Percentiles rank a stretch among this genome's conserved stretches.
phyloP scores from a whole-genome alignment of 495 filamentous ascomycete species.

The Penicillium canariense region DNA sequence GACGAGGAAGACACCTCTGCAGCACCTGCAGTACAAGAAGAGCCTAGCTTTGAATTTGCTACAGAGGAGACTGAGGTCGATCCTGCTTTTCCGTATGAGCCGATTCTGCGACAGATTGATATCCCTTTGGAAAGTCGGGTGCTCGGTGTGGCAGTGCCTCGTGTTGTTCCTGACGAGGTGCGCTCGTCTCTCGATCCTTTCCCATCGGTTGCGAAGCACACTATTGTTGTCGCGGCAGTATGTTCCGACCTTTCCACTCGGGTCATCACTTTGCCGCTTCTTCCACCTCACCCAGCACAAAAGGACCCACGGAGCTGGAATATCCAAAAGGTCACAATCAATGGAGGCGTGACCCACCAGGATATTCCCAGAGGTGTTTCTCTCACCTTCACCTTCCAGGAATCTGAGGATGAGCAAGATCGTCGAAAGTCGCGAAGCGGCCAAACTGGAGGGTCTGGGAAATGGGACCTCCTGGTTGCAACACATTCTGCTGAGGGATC shows the following conservation, averaged over 20 bases:
- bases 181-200: slow-evolving; percentile 53
- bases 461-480: slow-evolving; percentile 57
- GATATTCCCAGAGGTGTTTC: slow-evolving; percentile 63
- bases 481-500: slow-evolving; percentile 66
- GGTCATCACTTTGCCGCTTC: slow-evolving; percentile 69
- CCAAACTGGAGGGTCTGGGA: slow-evolving; percentile 20
- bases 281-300: slow-evolving; percentile 61
- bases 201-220: slow-evolving; percentile 57
- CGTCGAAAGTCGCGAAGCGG: slow-evolving; percentile 31
- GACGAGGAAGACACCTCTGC: slow-evolving; percentile 65
- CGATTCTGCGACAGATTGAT: slow-evolving; percentile 64
- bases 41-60: slow-evolving; percentile 50
- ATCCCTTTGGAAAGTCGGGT: slow-evolving; percentile 63
- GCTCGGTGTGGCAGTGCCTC: slow-evolving; percentile 58
- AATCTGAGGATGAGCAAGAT: slow-evolving; percentile 28
- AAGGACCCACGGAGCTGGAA: slow-evolving; percentile 50
- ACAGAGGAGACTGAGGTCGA: slow-evolving; percentile 59
- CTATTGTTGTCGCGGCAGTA: slow-evolving; percentile 67
- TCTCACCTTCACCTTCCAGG: slow-evolving; percentile 59
- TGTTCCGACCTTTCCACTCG: slow-evolving; percentile 68
- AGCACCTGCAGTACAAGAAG: slow-evolving; percentile 34
- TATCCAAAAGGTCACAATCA: slow-evolving; percentile 57
- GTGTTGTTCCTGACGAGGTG: slow-evolving; percentile 45
- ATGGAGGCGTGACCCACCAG: slow-evolving; percentile 50
- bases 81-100: slow-evolving; percentile 50